A percentile compares a stretch with the other conserved stretches of the same genome.
Conservation (phyloP, 495 filamentous ascomycete species). For the Aspergillus sclerotioniger region DNA sequence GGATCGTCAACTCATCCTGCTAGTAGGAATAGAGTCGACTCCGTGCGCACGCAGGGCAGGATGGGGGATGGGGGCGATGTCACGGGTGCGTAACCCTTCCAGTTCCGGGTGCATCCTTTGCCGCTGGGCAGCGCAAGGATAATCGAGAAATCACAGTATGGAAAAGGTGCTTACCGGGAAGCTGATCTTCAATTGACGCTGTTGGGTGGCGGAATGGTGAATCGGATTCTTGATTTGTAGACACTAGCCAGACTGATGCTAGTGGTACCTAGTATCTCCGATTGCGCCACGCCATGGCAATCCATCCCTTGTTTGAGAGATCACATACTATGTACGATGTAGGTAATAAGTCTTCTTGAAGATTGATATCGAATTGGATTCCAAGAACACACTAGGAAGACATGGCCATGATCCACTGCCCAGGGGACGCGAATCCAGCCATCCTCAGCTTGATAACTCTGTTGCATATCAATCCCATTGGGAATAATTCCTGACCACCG, state of each 20-base stretch:
- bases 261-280: not conserved
- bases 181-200: no score
- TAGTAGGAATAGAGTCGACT: not conserved
- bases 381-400: no score
- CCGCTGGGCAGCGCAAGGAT: not conserved
- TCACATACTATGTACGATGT: not conserved
- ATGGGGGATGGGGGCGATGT: not conserved
- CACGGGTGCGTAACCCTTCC: constrained; percentile 5
- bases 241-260: no score
- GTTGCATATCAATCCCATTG: not conserved
- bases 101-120: not conserved
- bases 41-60: not conserved
- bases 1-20: not conserved
- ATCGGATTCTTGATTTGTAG: no score
- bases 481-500: not conserved
- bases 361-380: not conserved
- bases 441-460: not conserved
- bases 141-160: no score
- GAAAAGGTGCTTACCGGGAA: no score
- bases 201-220: no score
- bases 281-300: not conserved
- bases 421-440: not conserved
- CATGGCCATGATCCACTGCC: no score
- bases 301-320: not conserved
- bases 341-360: not conserved